Evolutionary conservation across 2,329 filamentous ascomycete species (phyloP), one percentile per base, ranked within the genome.

Genomic region (Aspergillus costaricaensis): DNA sequence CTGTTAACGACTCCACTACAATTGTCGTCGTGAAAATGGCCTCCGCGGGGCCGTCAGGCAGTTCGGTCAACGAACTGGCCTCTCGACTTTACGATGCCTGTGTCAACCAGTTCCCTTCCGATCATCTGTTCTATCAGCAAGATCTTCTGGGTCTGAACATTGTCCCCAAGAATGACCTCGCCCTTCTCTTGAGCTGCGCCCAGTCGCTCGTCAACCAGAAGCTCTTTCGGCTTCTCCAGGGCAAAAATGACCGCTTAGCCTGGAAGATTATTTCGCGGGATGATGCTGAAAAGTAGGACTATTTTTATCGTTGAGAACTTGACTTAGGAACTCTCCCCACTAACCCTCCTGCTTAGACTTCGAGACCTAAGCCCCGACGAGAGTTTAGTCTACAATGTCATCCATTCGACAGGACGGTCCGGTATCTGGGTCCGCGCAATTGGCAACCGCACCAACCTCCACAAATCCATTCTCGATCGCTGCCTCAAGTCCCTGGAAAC

Each of bases 381-480:
- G 77, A 86, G 87, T 72, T 84, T 96, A 72, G 90, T 98, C 25
- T 98, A 96, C 83, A 87, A 88, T 66, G 86, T 91, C 68, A 94
- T 99, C 72, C 94, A 98, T 77, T 89, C 91, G 68, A 88, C 91
- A 30, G 91, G 90, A 65, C 85, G 86, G 65, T 90, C 92, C 70
- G 95, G 94, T 62, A 91, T 96, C 71, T 99, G 95, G 95, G 89
- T 90, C 63, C 91, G 92, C 74, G 90, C 88, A 14, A 88, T 99
- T 68, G 91, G 93, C 75, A 84, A 83, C 67, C 87, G 88, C 62
- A 88, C 92, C 59, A 90, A 91, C 76, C 86, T 96, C 74, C 91
- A 96, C 79, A 91, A 94, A 71, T 89, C 89, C 53, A 86, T 91
- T 39, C 85, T 98, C 69, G 91, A 90, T 68, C 89, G 90, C 69